phyloP scores from a whole-genome alignment of 2,329 filamentous ascomycete species.

The Fusarium pseudograminearum region DNA sequence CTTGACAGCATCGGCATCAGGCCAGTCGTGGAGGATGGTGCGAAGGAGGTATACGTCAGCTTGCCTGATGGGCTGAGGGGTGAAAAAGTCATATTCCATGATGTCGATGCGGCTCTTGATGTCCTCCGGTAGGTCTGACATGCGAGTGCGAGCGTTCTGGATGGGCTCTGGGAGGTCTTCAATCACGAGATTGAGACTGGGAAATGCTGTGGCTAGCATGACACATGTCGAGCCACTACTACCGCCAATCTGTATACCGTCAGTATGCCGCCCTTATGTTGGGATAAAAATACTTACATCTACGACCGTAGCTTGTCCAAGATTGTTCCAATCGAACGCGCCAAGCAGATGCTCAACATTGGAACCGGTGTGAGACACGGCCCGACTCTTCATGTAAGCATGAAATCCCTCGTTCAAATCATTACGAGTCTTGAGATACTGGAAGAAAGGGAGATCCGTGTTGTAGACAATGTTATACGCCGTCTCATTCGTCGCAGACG shows the following conservation, averaged over 20 bases:
- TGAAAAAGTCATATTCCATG: slow-evolving; percentile 51
- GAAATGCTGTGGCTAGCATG: slow-evolving; percentile 49
- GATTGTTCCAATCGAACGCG: slow-evolving; percentile 20
- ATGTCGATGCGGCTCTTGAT: slow-evolving; percentile 44
- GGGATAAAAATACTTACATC: slow-evolving; percentile 9
- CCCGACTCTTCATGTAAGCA: slow-evolving; percentile 34
- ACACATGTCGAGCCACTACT: slow-evolving; percentile 18
- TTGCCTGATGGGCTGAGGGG: slow-evolving; percentile 46
- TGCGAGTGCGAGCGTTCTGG: slow-evolving; percentile 18
- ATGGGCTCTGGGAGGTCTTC: slow-evolving; percentile 48
- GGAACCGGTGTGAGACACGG: slow-evolving; percentile 30
- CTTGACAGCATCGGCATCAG: slow-evolving; percentile 50
- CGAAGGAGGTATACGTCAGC: slow-evolving; percentile 52
- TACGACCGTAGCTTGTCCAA: slow-evolving; percentile 22
- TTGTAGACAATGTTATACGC: slow-evolving; percentile 49
- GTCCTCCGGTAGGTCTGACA: slow-evolving; percentile 27
- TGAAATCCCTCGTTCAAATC: slow-evolving; percentile 17
- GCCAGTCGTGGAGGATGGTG: slow-evolving; percentile 53
- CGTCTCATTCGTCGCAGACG: slow-evolving; percentile 43
- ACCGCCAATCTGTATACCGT: slow-evolving; percentile 17
- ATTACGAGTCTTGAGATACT: slow-evolving; percentile 42
- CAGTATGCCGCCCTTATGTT: not conserved
- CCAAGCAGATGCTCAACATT: slow-evolving; percentile 31
- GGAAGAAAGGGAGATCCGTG: slow-evolving; percentile 50
- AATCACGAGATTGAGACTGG: slow-evolving; percentile 52